Evolutionary conservation across 2,329 filamentous ascomycete species (phyloP).

Genomic region (Aspergillus flavus): DNA sequence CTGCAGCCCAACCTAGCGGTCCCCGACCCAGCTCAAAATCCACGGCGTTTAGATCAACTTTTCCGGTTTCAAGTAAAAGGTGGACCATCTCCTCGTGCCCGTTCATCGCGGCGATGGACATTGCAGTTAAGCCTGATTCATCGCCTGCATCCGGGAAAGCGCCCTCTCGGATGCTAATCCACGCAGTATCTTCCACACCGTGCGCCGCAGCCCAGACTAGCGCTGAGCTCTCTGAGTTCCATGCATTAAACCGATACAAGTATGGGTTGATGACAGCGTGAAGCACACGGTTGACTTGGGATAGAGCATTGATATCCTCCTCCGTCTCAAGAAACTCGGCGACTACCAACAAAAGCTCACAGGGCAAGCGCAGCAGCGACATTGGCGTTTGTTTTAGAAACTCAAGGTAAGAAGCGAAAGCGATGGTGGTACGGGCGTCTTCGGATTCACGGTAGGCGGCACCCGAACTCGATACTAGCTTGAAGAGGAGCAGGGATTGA

Average conservation of each 20-base stretch:
- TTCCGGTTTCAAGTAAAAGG: background rate
- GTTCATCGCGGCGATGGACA: background rate
- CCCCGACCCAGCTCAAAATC: background rate
- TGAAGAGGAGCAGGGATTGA: background rate
- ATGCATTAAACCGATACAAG: slow-evolving; percentile 2
- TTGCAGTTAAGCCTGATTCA: background rate
- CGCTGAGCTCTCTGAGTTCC: slow-evolving; percentile 1
- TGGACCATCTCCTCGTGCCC: background rate
- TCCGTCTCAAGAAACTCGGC: background rate
- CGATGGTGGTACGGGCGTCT: background rate
- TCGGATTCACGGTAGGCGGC: background rate
- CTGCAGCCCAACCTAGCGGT: background rate
- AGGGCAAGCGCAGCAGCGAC: slow-evolving; percentile 1
- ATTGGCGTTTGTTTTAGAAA: background rate
- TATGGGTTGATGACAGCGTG: background rate
- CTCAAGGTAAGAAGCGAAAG: background rate
- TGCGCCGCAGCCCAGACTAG: slow-evolving; percentile 1
- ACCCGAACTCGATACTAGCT: background rate
- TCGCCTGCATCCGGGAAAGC: background rate
- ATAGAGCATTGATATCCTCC: background rate
- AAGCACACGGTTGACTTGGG: background rate
- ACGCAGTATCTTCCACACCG: background rate
- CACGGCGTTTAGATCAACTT: background rate
- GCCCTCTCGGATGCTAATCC: background rate
- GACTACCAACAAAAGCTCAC: background rate